These are phyloP conservation scores for Arctium minus DNA, from an alignment of 129 eudicot species.

Conservation along the genomic window DNA sequence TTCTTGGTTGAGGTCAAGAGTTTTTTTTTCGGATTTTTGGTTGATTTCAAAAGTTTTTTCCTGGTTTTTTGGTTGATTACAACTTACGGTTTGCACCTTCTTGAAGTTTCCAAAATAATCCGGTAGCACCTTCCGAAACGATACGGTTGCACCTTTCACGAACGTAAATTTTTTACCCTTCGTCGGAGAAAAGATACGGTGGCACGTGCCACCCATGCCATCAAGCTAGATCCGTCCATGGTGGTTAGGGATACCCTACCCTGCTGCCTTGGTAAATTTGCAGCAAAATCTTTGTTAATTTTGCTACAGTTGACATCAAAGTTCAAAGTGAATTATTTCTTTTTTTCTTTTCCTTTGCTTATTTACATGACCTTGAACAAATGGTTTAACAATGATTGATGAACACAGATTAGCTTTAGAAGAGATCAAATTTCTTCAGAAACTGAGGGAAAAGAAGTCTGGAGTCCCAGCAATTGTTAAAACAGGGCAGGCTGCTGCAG, in stretches of 20 bases:
- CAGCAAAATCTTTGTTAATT: not conserved
- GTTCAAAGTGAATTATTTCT: not conserved
- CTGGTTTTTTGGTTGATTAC: too few species aligned
- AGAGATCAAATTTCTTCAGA: conserved; percentile 88
- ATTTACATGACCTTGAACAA: not conserved
- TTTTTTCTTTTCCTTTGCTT: not conserved
- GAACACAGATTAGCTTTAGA: conserved; percentile 67
- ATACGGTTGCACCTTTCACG: too few species aligned
- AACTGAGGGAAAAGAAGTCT: conserved; percentile 76
- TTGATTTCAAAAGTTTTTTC: too few species aligned
- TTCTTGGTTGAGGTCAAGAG: too few species aligned
- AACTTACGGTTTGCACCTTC: too few species aligned
- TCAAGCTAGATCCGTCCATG: conserved; percentile 7
- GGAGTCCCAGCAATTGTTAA: conserved; percentile 70
- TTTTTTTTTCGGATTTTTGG: too few species aligned
- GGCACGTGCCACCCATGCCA: too few species aligned
- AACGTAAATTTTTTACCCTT: too few species aligned
- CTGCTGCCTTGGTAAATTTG: not conserved
- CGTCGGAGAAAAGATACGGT: too few species aligned
- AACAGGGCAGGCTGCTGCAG: conserved; percentile 31
- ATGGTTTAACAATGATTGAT: not conserved
- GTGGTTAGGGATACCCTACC: not conserved
- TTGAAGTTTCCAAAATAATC: too few species aligned
- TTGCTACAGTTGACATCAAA: not conserved
- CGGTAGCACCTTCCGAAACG: too few species aligned